Base-by-base conservation (phyloP, 768 basidiomycete genomes). In the Phylloporus arenicola region DNA sequence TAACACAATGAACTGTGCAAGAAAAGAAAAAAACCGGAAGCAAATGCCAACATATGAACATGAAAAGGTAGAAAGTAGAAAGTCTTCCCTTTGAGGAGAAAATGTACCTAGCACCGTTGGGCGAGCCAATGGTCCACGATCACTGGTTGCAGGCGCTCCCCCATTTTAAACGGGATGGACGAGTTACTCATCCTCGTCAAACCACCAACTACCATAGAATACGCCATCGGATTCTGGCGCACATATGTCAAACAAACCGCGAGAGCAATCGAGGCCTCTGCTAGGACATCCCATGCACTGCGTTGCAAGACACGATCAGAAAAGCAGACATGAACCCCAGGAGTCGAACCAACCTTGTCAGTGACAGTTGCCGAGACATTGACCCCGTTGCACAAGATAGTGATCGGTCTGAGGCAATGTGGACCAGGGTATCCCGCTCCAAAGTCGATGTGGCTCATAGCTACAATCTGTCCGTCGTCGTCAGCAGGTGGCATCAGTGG, bases 241-340 rank as follows among this genome's bases (percentile, higher is more conserved):
- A 63, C 89, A 86, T 67, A 59, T 68, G 19, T 64, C 47, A 70
- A 91, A 90, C 43, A 90, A 72, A 38, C 82, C 81, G n/a, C 69
- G 64, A 22, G 82, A 81, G 29, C 89, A 69, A 64, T 91, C 88
- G 24, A 90, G 78, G 31, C 79, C 86, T 41, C 76, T 77, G 50
- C 68, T 76, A 13, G 79, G 78, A 63, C 88, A 90, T 19, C 75
- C 76, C 34, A 80, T 80, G 60, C 86, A 88, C 78, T 86, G 9
- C 14, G 59, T 12, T 45, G 34, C 27, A 38, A 40, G 29, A 49
- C 16, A 33, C 20, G 25, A 17, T 54, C 3, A 60, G 45, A 1
- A 14, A 19, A 43, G 25, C 31, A 17, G 9, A 30, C 6, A 13
- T 14, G 25, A 7, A 30, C 4, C 6, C 29, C 5, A 2, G 12